Base-by-base conservation (phyloP, 129 eudicot species). In the Glebionis coronaria region DNA sequence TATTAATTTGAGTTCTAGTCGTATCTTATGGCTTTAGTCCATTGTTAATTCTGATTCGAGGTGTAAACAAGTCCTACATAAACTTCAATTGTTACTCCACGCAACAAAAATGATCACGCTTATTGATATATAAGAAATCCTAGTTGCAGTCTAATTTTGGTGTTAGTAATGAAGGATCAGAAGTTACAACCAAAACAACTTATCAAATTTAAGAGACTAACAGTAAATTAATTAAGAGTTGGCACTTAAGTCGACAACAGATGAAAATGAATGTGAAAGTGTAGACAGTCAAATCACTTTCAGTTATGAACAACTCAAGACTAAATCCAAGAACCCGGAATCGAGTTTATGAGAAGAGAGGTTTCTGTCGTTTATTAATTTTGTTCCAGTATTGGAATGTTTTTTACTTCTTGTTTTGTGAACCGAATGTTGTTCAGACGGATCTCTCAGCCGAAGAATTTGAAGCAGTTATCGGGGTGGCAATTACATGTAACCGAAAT, bases 301-400 rank as follows among this genome's bases (percentile, higher is more conserved):
- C n/a, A n/a, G n/a, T n/a, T 93, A 86, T 12, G 97, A 89, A 8
- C 95, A 77, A 60, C 74, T 90, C 75, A 84, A 62, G 79, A 87
- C 95, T 61, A 82, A 82, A 75, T 90, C 97, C 4, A 87, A 87
- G 8, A 87, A 90, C 67, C 97, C 97, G 95, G 97, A 66, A 90
- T 90, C 25, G 97, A 90, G 63, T 90, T 90, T 15, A 84, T 87
- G 51, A 82, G 95, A 27, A 87, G 97, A 84, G 97, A 90, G 95
- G 97, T 90, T 70, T 9, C 73, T 21, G 6, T 51, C 5, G 4
- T 29, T 29, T 0, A 29, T 29, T 29, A 29, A 29, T 3, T 47
- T 25, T 1, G 13, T 74, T 44, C 45, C 5, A 1, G 16, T 45
- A 21, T 19, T 58, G 3, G 31, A 40, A 4, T n/a, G 5, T 44